phyloP scores from a whole-genome alignment of 805 yeast genomes.

The Tetrapisispora namnaoensis region DNA sequence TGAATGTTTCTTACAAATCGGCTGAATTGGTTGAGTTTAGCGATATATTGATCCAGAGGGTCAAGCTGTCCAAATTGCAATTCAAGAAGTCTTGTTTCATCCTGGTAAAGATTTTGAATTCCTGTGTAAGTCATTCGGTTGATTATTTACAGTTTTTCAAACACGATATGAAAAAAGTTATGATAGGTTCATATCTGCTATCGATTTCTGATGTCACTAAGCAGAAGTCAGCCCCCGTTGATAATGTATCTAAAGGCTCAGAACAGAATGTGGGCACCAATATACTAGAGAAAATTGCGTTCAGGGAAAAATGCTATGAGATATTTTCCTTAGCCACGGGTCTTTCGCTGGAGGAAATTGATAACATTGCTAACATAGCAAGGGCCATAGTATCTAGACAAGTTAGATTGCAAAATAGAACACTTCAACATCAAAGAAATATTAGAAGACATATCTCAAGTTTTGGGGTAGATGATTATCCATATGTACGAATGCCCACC shows the following conservation, averaged over 20 bases:
- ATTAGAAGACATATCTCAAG: neutral
- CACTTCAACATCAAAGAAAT: neutral
- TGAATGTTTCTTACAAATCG: neutral
- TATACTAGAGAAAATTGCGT: conserved; percentile 6
- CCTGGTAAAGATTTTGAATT: conserved; percentile 15
- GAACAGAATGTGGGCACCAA: neutral
- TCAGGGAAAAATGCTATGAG: conserved; percentile 11
- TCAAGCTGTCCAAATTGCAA: conserved; percentile 11
- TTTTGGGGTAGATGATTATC: neutral
- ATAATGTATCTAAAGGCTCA: neutral
- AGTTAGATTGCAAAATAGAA: conserved; percentile 8
- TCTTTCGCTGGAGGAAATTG: conserved; percentile 13
- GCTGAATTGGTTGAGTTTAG: conserved; percentile 3
- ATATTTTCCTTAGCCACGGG: conserved; percentile 17
- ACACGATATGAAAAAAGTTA: conserved; percentile 13
- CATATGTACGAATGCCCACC: neutral
- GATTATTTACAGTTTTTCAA: conserved; percentile 16
- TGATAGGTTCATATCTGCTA: conserved; percentile 16
- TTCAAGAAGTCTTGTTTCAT: conserved; percentile 22
- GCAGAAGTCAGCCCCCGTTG: neutral
- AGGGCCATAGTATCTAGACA: conserved; percentile 16
- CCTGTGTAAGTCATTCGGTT: conserved; percentile 10
- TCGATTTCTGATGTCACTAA: conserved; percentile 9
- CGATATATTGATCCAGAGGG: conserved; percentile 13
- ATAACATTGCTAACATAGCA: conserved; percentile 20